phyloP scores from a whole-genome alignment of 192 early-diverging fungal species.

The Coemansia sp. region DNA sequence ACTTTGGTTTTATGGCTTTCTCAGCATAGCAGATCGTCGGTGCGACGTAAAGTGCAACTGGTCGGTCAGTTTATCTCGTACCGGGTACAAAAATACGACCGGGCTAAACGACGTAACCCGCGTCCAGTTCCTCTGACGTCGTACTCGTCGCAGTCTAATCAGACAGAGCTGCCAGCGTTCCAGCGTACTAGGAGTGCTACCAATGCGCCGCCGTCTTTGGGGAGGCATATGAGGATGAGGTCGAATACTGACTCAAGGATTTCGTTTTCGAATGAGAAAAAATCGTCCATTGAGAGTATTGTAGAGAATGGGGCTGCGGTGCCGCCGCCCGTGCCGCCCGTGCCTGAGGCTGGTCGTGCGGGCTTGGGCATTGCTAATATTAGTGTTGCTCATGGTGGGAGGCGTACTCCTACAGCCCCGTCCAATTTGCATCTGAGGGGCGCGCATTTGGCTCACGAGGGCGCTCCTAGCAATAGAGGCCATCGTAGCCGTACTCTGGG shows the following conservation, averaged over 20 bases:
- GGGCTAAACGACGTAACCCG: constrained; percentile 20
- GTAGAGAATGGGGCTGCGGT: neutral
- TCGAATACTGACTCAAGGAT: constrained; percentile 52
- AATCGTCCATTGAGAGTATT: constrained; percentile 7
- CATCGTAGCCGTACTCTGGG: constrained; percentile 21
- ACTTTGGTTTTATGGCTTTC: constrained; percentile 84
- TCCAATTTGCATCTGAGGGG: constrained; percentile 2
- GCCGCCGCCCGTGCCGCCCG: neutral
- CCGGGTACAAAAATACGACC: constrained; percentile 71
- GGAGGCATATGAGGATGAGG: constrained; percentile 36
- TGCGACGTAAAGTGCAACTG: constrained; percentile 76
- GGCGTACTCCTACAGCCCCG: neutral
- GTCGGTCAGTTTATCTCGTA: constrained; percentile 87
- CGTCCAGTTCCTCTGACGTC: constrained; percentile 24
- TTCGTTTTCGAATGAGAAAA: constrained; percentile 30
- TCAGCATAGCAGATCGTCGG: constrained; percentile 61
- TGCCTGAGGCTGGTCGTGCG: neutral
- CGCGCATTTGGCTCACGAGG: neutral
- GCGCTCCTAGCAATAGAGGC: neutral
- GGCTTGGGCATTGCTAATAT: constrained; percentile 33
- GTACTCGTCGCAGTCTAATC: constrained; percentile 43
- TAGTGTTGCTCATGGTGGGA: constrained; percentile 4
- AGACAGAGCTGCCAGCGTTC: constrained; percentile 48
- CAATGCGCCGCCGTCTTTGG: constrained; percentile 9
- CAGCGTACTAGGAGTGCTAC: constrained; percentile 39